Evolutionary conservation across 2,329 filamentous ascomycete genomes (phyloP).

Genomic region (Pseudocercospora fuligena): DNA sequence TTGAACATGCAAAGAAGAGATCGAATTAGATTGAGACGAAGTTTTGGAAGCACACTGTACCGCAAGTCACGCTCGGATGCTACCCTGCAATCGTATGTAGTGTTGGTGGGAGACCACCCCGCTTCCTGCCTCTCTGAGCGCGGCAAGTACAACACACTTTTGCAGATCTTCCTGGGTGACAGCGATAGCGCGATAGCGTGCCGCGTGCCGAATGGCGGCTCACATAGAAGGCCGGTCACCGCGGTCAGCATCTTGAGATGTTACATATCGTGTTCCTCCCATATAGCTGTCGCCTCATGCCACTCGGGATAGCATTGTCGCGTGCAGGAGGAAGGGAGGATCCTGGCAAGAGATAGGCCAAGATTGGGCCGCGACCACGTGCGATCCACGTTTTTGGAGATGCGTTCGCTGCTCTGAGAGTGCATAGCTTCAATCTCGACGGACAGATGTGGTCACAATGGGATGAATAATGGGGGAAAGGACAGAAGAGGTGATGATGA

Average conservation of each 20-base stretch:
- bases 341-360: not conserved
- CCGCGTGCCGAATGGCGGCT: not conserved
- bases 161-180: constrained; percentile 5
- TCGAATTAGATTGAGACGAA: not conserved
- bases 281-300: not conserved
- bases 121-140: not conserved
- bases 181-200: not conserved
- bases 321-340: not conserved
- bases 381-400: not conserved
- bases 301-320: not conserved
- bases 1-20: not conserved
- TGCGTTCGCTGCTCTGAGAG: too few species aligned
- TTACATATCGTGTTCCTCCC: not conserved
- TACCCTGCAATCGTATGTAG: not conserved
- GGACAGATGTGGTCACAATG: too few species aligned
- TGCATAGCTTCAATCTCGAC: too few species aligned
- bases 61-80: not conserved
- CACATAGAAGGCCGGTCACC: not conserved
- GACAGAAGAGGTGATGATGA: not conserved
- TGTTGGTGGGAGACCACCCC: not conserved
- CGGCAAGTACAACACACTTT: constrained; percentile 1
- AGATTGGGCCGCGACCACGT: not conserved
- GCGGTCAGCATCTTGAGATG: not conserved
- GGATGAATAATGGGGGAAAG: too few species aligned
- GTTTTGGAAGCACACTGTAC: not conserved